A percentile compares a stretch with the other conserved stretches of the same genome.
phyloP scores from a whole-genome alignment of 768 basidiomycete genomes.

The Neoboletus subvelutipes region DNA sequence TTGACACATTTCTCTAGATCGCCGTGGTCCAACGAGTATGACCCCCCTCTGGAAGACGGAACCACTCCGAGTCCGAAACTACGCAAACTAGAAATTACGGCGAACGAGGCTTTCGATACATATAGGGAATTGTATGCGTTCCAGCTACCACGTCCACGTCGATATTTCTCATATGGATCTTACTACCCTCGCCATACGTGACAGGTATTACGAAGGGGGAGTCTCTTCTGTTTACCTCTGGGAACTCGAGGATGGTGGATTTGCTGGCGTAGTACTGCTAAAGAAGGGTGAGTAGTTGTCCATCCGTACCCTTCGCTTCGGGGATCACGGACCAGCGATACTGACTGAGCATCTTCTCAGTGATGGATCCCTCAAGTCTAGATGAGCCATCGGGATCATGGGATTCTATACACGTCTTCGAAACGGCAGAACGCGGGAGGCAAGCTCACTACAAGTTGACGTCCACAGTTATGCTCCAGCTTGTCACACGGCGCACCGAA shows the following conservation, averaged over 20 bases:
- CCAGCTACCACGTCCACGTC: background rate
- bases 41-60: conserved; percentile 86
- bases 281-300: conserved; percentile 73
- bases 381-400: conserved; percentile 82
- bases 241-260: conserved; percentile 95
- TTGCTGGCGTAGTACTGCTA: conserved; percentile 93
- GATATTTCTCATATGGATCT: background rate
- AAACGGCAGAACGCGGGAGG: conserved; percentile 86
- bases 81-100: conserved; percentile 86
- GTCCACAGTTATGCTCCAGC: conserved; percentile 94
- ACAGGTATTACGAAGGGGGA: conserved; percentile 97
- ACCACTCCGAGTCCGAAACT: conserved; percentile 82
- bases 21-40: conserved; percentile 98
- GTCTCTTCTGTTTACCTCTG: conserved; percentile 96
- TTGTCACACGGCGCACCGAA: conserved; percentile 55
- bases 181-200: background rate
- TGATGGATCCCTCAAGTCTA: conserved; percentile 52
- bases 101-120: conserved; percentile 96
- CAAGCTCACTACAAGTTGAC: conserved; percentile 97
- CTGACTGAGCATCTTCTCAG: conserved; percentile 37
- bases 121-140: conserved; percentile 85
- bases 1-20: conserved; percentile 55
- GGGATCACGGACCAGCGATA: background rate
- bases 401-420: conserved; percentile 99
- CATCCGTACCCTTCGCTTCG: conserved; percentile 4